These are phyloP conservation scores for Quercus gilva DNA, from an alignment of 306 rosid genomes.

Conservation along the genomic window DNA sequence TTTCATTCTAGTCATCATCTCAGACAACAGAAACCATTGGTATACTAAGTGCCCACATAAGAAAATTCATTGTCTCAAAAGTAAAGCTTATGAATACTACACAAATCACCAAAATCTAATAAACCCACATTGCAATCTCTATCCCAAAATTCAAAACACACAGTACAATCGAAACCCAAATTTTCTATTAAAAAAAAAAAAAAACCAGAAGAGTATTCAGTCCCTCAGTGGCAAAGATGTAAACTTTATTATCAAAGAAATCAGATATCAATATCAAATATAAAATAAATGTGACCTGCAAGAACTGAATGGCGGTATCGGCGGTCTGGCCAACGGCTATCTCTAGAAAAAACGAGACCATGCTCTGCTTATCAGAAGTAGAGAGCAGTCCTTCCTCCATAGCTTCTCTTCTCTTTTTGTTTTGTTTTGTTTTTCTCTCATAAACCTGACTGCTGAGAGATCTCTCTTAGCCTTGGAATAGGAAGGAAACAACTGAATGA, in stretches of 20 bases:
- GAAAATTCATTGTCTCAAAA: too few relatives aligned
- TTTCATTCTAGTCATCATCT: not conserved
- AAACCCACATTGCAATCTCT: not conserved
- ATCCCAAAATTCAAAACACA: not conserved
- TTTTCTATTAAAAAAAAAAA: not conserved
- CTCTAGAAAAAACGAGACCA: conserved; percentile 49
- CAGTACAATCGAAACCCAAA: not conserved
- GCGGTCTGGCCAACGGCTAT: conserved; percentile 49
- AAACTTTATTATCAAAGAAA: not conserved
- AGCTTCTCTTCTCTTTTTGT: not conserved
- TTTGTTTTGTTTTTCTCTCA: too few relatives aligned
- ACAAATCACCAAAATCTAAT: not conserved
- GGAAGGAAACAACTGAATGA: too few relatives aligned
- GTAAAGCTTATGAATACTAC: not conserved
- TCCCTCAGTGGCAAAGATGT: not conserved
- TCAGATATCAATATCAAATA: too few relatives aligned
- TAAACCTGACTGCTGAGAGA: too few relatives aligned
- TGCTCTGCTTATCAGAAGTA: conserved; percentile 38
- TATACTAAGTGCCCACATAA: not conserved
- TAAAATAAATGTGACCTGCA: conserved; percentile 28
- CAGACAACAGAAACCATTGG: not conserved
- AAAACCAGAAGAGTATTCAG: not conserved
- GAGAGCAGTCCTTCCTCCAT: conserved; percentile 38
- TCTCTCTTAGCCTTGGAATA: too few relatives aligned
- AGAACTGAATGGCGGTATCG: conserved; percentile 48